These are phyloP conservation scores for Hirsutella thompsonii DNA, from an alignment of 2,329 filamentous ascomycete species.

Conservation along the genomic window DNA sequence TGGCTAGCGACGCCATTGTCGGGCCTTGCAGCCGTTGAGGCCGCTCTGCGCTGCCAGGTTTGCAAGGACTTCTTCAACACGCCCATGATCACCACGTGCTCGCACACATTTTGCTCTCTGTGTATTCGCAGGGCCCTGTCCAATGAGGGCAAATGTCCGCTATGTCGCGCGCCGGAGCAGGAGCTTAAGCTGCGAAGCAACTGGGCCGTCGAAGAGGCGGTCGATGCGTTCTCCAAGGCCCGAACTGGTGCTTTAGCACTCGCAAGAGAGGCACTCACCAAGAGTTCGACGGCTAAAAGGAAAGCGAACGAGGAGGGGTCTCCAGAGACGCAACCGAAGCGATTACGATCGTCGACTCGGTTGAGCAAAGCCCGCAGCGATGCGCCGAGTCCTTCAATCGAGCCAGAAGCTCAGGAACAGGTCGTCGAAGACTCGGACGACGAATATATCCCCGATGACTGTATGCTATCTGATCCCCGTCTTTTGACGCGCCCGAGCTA, in stretches of 20 bases:
- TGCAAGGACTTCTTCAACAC: slow-evolving; percentile 97
- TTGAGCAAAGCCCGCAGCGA: slow-evolving; percentile 28
- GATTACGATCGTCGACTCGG: slow-evolving; percentile 37
- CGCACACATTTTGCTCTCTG: slow-evolving; percentile 90
- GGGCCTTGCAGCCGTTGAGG: slow-evolving; percentile 59
- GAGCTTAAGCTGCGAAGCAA: slow-evolving; percentile 77
- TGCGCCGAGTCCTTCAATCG: slow-evolving; percentile 10
- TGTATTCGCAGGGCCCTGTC: slow-evolving; percentile 83
- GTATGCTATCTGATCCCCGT: slow-evolving; percentile 5
- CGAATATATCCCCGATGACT: slow-evolving; percentile 16
- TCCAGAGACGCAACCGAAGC: slow-evolving; percentile 25
- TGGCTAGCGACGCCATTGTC: slow-evolving; percentile 63
- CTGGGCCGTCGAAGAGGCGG: slow-evolving; percentile 71
- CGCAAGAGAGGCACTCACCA: slow-evolving; percentile 30
- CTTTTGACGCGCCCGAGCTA: not conserved
- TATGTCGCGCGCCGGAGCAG: slow-evolving; percentile 68
- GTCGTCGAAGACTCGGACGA: slow-evolving; percentile 14
- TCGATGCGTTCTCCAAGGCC: slow-evolving; percentile 61
- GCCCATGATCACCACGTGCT: slow-evolving; percentile 89
- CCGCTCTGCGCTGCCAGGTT: slow-evolving; percentile 82
- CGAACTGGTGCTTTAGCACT: slow-evolving; percentile 50
- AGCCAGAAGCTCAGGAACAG: slow-evolving; percentile 7
- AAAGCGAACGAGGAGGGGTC: slow-evolving; percentile 26
- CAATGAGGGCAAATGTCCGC: slow-evolving; percentile 74
- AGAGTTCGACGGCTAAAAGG: slow-evolving; percentile 32